Percentiles rank a stretch among this genome's conserved stretches.
Conservation (phyloP, 2,329 filamentous ascomycete species). For the Blastomyces gilchristii region DNA sequence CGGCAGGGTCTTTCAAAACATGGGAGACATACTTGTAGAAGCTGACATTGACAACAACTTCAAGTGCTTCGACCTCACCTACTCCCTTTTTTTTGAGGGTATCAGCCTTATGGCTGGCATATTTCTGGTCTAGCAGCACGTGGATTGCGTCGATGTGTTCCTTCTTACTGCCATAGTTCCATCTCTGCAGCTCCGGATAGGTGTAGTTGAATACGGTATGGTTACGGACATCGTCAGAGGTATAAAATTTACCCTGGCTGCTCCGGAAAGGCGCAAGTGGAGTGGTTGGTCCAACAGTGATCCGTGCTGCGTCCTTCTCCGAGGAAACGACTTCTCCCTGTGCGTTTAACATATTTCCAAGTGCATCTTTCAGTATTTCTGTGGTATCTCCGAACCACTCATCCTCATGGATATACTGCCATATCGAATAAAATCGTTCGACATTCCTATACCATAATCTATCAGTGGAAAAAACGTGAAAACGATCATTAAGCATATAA, state of each 20-base stretch:
- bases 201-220: constrained; percentile 5
- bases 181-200: constrained; percentile 4
- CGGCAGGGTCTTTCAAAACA: background rate
- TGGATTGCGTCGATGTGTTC: background rate
- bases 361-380: background rate
- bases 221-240: constrained; percentile 6
- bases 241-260: background rate
- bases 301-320: background rate
- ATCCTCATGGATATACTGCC: constrained; percentile 6
- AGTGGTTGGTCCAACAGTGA: constrained; percentile 3
- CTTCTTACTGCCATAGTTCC: background rate
- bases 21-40: constrained; percentile 2
- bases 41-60: constrained; percentile 6
- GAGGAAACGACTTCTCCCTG: background rate
- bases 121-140: background rate
- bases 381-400: constrained; percentile 5
- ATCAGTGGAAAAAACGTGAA: background rate
- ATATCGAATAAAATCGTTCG: constrained; percentile 6
- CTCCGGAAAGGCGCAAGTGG: constrained; percentile 6
- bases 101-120: background rate
- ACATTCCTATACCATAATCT: background rate
- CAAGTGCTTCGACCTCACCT: background rate
- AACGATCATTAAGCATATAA: background rate
- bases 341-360: constrained; percentile 1
- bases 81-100: background rate